Evolutionary conservation across 768 basidiomycete genomes (phyloP).

Genomic region (Sporobolomyces phaffii): DNA sequence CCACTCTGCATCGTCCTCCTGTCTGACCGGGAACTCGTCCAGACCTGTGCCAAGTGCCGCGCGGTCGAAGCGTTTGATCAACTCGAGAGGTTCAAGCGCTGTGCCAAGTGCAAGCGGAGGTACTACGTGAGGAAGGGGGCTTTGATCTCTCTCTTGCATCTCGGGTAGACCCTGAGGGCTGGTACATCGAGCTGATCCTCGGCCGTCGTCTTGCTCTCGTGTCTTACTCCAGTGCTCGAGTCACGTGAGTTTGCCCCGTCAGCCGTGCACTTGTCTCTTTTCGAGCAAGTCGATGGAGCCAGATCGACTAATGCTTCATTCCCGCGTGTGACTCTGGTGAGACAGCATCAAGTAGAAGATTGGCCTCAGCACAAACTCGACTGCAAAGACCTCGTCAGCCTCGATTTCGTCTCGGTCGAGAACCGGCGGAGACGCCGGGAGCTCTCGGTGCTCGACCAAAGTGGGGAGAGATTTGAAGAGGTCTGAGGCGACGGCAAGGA

Average conservation of each 20-base stretch:
- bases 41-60: slow-evolving; percentile 30
- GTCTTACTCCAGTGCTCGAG: background rate
- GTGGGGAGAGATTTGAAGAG: too few species aligned
- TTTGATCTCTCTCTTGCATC: too few species aligned
- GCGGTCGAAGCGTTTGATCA: slow-evolving; percentile 14
- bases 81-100: slow-evolving; percentile 30
- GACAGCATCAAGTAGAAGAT: slow-evolving; percentile 17
- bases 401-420: slow-evolving; percentile 24
- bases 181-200: too few species aligned
- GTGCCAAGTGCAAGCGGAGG: slow-evolving; percentile 27
- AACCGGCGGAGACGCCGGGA: background rate
- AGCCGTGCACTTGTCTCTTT: background rate
- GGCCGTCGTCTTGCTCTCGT: too few species aligned
- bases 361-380: slow-evolving; percentile 26
- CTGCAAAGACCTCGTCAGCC: slow-evolving; percentile 24
- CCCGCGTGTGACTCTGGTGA: too few species aligned
- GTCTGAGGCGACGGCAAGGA: too few species aligned
- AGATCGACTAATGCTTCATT: too few species aligned
- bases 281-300: too few species aligned
- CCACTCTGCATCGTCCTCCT: slow-evolving; percentile 33
- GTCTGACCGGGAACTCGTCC: slow-evolving; percentile 25
- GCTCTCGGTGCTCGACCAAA: too few species aligned
- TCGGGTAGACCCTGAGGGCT: too few species aligned
- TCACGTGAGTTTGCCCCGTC: background rate
- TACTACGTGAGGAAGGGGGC: slow-evolving; percentile 26